phyloP scores from a whole-genome alignment of 768 basidiomycete species.

The Lactarius psammicola region DNA sequence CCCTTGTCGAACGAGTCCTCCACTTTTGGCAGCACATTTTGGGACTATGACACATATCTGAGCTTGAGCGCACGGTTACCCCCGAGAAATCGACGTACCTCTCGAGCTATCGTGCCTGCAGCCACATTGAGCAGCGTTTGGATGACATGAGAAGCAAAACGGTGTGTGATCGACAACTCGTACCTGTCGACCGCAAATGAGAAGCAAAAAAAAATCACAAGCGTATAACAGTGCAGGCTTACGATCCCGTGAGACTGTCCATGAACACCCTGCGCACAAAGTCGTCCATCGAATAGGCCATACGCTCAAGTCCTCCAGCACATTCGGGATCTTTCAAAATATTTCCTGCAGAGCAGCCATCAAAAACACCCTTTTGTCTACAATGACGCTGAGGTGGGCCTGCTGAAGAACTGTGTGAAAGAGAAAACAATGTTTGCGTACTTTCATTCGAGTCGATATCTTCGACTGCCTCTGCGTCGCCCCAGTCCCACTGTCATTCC shows the following conservation, averaged over 20 bases:
- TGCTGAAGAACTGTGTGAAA: slow-evolving; percentile 29
- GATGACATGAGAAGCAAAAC: slow-evolving; percentile 94
- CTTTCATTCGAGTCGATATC: slow-evolving; percentile 72
- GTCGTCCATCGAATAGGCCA: slow-evolving; percentile 93
- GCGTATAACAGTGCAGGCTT: slow-evolving; percentile 40
- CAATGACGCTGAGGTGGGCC: slow-evolving; percentile 12
- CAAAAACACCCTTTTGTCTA: slow-evolving; percentile 53
- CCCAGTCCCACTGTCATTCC: slow-evolving; percentile 71
- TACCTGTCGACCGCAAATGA: slow-evolving; percentile 44
- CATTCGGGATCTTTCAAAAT: slow-evolving; percentile 88
- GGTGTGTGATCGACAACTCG: slow-evolving; percentile 63
- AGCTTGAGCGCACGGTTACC: not conserved
- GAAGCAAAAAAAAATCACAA: not conserved
- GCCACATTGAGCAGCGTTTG: slow-evolving; percentile 82
- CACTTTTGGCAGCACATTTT: slow-evolving; percentile 51
- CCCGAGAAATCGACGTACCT: slow-evolving; percentile 44
- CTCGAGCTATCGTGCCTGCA: slow-evolving; percentile 60
- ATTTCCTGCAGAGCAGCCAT: slow-evolving; percentile 82
- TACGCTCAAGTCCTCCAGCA: slow-evolving; percentile 84
- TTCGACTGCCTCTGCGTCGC: slow-evolving; percentile 44
- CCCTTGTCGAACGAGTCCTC: slow-evolving; percentile 50
- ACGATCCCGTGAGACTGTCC: slow-evolving; percentile 87
- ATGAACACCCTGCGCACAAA: slow-evolving; percentile 90
- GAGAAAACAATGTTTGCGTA: slow-evolving; percentile 36
- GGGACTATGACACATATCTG: slow-evolving; percentile 40